Evolutionary conservation across 2,329 filamentous ascomycete genomes (phyloP).

Genomic region (Clarireedia paspali): DNA sequence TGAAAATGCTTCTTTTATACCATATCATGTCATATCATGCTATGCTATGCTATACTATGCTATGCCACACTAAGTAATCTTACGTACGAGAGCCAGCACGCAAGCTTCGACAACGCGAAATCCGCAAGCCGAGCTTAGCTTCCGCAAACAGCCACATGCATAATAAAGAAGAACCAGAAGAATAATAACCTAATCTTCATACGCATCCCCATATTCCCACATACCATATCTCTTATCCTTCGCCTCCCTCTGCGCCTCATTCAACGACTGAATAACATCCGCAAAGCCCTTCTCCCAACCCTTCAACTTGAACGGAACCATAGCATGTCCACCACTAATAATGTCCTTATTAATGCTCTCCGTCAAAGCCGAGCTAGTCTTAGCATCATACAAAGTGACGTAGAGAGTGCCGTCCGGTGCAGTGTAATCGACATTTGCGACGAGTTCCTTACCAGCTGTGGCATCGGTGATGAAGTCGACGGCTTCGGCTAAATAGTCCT

Average conservation of each 20-base stretch:
- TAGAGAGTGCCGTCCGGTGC: constrained; percentile 77
- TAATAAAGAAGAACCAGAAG: background rate
- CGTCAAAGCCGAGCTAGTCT: constrained; percentile 52
- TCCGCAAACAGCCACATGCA: background rate
- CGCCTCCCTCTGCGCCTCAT: constrained; percentile 66
- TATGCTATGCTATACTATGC: background rate
- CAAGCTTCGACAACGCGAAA: no score
- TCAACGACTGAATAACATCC: constrained; percentile 63
- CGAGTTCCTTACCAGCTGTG: constrained; percentile 68
- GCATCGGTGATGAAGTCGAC: constrained; percentile 67
- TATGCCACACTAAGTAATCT: background rate
- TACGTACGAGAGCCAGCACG: background rate
- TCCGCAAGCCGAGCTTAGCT: no score
- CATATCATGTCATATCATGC: background rate
- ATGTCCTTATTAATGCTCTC: constrained; percentile 89
- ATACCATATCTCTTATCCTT: constrained; percentile 77
- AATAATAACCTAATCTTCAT: constrained; percentile 58
- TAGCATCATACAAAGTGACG: constrained; percentile 80
- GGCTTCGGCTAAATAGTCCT: constrained; percentile 78
- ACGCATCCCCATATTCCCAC: constrained; percentile 98
- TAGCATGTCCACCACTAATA: constrained; percentile 72
- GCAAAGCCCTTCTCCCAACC: constrained; percentile 76
- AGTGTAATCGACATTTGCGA: constrained; percentile 84
- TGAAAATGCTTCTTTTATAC: background rate
- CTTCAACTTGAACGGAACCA: constrained; percentile 89